Evolutionary conservation across 495 filamentous ascomycete species (phyloP).

Genomic region (Xylaria longipes): DNA sequence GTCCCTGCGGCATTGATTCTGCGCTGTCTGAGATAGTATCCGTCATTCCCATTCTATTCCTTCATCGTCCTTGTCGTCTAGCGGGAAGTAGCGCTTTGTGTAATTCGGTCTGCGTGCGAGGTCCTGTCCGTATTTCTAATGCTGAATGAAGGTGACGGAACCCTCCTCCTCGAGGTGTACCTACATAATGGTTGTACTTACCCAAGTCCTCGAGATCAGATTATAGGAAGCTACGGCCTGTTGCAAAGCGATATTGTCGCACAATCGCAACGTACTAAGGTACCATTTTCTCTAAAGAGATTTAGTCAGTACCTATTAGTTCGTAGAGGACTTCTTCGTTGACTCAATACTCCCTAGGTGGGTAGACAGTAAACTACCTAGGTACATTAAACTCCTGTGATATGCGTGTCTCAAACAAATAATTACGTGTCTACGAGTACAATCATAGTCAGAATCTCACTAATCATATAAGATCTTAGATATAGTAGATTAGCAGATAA

Average conservation of each 20-base stretch:
- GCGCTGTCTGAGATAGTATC: not conserved
- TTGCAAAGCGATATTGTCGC: not conserved
- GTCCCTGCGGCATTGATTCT: not conserved
- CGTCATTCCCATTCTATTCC: not conserved
- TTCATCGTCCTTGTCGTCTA: not conserved
- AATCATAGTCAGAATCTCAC: not conserved
- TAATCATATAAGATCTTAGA: not conserved
- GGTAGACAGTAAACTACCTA: not conserved
- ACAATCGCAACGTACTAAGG: not conserved
- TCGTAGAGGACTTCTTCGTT: not conserved
- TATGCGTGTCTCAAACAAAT: not conserved
- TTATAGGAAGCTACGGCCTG: not conserved
- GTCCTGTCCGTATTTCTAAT: not conserved
- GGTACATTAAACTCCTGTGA: not conserved
- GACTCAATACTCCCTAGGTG: too few species aligned
- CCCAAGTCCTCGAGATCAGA: not conserved
- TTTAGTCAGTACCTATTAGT: not conserved
- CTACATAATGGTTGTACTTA: not conserved
- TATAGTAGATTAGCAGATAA: not conserved
- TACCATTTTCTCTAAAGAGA: not conserved
- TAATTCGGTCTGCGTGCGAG: too few species aligned
- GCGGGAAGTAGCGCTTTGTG: not conserved
- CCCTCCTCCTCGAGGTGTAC: not conserved
- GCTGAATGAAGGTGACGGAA: not conserved
- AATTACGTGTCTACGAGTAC: not conserved